phyloP scores from a whole-genome alignment of 2,329 filamentous ascomycete genomes.

The Fusarium verticillioides region DNA sequence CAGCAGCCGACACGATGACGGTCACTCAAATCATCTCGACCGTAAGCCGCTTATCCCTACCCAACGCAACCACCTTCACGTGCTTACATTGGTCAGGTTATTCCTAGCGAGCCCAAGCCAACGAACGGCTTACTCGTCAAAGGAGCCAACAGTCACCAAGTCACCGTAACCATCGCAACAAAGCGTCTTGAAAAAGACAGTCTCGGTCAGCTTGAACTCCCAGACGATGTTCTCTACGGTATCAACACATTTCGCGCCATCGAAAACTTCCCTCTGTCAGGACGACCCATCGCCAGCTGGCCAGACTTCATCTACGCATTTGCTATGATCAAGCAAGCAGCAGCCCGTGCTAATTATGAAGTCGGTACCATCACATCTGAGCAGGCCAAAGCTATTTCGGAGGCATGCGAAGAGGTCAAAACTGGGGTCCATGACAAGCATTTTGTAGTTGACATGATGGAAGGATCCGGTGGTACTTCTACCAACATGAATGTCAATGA shows the following conservation, averaged over 20 bases:
- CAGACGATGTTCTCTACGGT: neutral
- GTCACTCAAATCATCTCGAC: neutral
- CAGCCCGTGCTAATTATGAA: slow-evolving; percentile 3
- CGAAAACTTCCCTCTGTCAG: slow-evolving; percentile 3
- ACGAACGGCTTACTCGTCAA: neutral
- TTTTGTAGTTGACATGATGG: slow-evolving; percentile 10
- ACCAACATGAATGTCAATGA: slow-evolving; percentile 15
- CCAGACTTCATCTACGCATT: slow-evolving; percentile 1
- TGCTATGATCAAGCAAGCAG: slow-evolving; percentile 3
- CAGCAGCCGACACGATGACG: neutral
- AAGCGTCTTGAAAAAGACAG: slow-evolving; percentile 8
- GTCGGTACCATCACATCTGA: neutral
- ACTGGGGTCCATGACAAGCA: neutral
- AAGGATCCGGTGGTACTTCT: slow-evolving; percentile 3
- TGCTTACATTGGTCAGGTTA: neutral
- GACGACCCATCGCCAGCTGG: slow-evolving; percentile 2
- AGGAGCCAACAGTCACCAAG: neutral
- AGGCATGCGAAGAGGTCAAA: neutral
- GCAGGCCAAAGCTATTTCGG: neutral
- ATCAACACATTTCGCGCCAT: slow-evolving; percentile 11
- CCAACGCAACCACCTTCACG: neutral
- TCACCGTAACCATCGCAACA: neutral
- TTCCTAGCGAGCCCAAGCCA: neutral
- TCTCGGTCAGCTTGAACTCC: slow-evolving; percentile 1
- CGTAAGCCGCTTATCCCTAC: neutral